Percentiles rank a stretch among this genome's conserved stretches.
Conservation (phyloP, 345 rosid species). For the Gossypium herbaceum region DNA sequence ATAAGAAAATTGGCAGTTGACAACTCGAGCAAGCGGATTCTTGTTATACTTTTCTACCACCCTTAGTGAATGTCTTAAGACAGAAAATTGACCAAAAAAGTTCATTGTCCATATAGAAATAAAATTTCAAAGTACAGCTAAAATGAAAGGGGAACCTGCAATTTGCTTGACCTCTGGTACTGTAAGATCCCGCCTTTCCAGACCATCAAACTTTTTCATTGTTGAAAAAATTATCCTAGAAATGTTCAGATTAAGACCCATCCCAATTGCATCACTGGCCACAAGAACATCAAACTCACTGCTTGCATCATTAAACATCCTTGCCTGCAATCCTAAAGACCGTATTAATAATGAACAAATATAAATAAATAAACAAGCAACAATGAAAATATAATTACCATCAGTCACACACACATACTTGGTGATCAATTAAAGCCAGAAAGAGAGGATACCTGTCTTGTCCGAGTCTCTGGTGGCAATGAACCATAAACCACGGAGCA, state of each 20-base stretch:
- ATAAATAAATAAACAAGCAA: not conserved
- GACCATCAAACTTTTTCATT: constrained; percentile 71
- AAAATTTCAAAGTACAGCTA: not conserved
- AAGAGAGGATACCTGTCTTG: constrained; percentile 67
- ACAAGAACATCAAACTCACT: constrained; percentile 93
- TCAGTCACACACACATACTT: not conserved
- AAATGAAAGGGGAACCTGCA: constrained; percentile 48
- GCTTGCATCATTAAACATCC: constrained; percentile 75
- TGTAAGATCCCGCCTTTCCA: constrained; percentile 59
- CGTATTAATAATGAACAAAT: constrained; percentile 18
- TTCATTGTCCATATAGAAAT: not conserved
- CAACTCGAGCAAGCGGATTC: not conserved
- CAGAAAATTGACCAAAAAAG: not conserved
- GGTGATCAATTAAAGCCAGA: constrained; percentile 13
- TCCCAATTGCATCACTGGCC: constrained; percentile 97
- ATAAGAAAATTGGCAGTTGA: not conserved
- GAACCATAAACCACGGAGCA: constrained; percentile 97
- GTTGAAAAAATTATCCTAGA: constrained; percentile 86
- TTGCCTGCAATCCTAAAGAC: constrained; percentile 65
- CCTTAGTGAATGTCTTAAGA: not conserved
- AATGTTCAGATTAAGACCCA: constrained; percentile 92
- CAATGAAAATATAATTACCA: not conserved
- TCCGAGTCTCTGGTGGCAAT: constrained; percentile 87
- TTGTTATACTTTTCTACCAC: not conserved
- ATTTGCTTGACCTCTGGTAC: constrained; percentile 91